A percentile compares a stretch with the other conserved stretches of the same genome.
Conservation (phyloP, 208 protist genomes). For the Acanthamoeba triangularis region DNA sequence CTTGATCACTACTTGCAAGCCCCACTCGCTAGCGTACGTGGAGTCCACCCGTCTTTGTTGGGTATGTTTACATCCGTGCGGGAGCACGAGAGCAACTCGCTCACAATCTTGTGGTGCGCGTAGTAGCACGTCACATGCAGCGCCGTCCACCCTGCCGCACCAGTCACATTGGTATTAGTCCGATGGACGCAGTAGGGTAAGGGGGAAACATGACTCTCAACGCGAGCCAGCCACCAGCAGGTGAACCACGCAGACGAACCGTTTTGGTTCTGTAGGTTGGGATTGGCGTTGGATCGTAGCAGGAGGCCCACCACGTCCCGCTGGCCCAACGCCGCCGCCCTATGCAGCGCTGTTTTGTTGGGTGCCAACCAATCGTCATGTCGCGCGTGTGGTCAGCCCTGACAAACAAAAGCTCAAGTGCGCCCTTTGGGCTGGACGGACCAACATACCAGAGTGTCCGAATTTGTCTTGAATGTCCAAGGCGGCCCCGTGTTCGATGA, state of each 20-base stretch:
- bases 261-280: constrained; percentile 28
- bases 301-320: not conserved
- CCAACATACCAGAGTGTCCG: constrained; percentile 9
- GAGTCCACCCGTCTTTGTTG: constrained; percentile 47
- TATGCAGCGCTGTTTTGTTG: not conserved
- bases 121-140: constrained; percentile 47
- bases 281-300: constrained; percentile 4
- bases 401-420: no score
- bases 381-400: no score
- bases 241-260: not conserved
- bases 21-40: not conserved
- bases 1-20: no score
- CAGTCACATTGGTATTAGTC: not conserved
- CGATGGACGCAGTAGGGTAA: no score
- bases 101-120: constrained; percentile 36
- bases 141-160: constrained; percentile 13
- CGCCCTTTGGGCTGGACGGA: no score
- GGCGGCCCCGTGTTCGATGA: not conserved
- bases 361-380: no score
- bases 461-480: constrained; percentile 28
- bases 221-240: not conserved
- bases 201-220: not conserved
- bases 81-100: not conserved
- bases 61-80: constrained; percentile 38
- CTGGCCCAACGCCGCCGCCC: constrained; percentile 24